Conservation (phyloP, 177 flowering plant genomes). For the Tripterygium wilfordii region DNA sequence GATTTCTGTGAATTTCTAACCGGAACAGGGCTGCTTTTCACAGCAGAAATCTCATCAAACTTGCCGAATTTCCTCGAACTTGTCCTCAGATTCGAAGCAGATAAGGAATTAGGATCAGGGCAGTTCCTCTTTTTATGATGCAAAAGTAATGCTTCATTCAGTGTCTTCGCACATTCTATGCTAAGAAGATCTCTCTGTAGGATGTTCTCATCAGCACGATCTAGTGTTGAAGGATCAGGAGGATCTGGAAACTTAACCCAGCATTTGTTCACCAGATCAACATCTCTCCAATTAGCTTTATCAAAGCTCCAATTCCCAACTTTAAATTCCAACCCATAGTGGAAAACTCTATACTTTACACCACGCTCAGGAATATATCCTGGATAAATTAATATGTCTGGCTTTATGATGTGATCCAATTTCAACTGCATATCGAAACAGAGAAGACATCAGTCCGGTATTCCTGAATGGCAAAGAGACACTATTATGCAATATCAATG, state of each 20-base stretch:
- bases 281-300: slow-evolving; percentile 81
- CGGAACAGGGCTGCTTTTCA: slow-evolving; percentile 11
- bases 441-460: neutral
- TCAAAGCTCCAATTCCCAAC: slow-evolving; percentile 98
- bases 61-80: slow-evolving; percentile 35
- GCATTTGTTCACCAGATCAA: slow-evolving; percentile 75
- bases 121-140: slow-evolving; percentile 74
- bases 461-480: too few species aligned
- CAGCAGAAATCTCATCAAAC: slow-evolving; percentile 7
- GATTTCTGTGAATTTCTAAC: slow-evolving; percentile 21
- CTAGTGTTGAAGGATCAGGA: slow-evolving; percentile 66
- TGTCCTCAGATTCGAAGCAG: slow-evolving; percentile 15
- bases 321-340: slow-evolving; percentile 75
- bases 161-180: slow-evolving; percentile 71
- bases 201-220: slow-evolving; percentile 34
- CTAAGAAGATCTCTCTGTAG: slow-evolving; percentile 61
- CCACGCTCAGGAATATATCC: slow-evolving; percentile 86
- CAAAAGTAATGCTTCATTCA: slow-evolving; percentile 69
- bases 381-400: slow-evolving; percentile 79
- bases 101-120: slow-evolving; percentile 32
- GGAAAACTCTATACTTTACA: slow-evolving; percentile 78
- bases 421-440: slow-evolving; percentile 55
- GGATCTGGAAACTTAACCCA: slow-evolving; percentile 96
- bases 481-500: too few species aligned
- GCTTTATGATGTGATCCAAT: slow-evolving; percentile 59